Percentiles rank a stretch among this genome's conserved stretches.
Evolutionary conservation across 441 rosid genomes (phyloP).

Genomic region (Monsonia emarginata): DNA sequence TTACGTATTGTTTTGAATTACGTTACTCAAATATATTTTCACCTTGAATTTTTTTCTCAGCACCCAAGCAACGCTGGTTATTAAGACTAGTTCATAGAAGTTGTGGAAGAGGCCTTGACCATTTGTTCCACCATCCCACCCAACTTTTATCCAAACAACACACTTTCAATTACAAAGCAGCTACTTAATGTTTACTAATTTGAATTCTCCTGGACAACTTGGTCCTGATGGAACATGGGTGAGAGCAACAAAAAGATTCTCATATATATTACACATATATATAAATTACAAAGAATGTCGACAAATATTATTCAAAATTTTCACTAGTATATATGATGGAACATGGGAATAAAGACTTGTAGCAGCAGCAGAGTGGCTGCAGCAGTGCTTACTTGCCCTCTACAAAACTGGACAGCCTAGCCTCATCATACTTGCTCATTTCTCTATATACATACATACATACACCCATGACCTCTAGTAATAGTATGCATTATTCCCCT

Average conservation of each 20-base stretch:
- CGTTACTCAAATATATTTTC: too few species aligned
- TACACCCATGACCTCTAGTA: slow-evolving; percentile 22
- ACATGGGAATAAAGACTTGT: neutral
- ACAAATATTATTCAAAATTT: neutral
- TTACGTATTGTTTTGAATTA: too few species aligned
- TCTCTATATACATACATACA: neutral
- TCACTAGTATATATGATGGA: neutral
- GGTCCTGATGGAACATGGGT: too few species aligned
- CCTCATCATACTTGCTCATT: neutral
- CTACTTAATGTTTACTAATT: too few species aligned
- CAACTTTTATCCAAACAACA: too few species aligned
- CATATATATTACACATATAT: neutral
- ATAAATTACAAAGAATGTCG: slow-evolving; percentile 1
- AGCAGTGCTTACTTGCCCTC: neutral
- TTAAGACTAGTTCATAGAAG: too few species aligned
- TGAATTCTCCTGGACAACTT: neutral
- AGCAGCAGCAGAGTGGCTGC: neutral
- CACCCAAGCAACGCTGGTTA: too few species aligned
- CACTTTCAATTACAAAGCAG: too few species aligned
- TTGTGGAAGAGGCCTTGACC: too few species aligned
- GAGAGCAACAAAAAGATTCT: too few species aligned
- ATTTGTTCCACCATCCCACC: too few species aligned
- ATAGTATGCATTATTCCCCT: slow-evolving; percentile 34
- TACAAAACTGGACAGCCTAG: neutral
- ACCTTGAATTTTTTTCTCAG: too few species aligned